These are phyloP conservation scores for Akanthomyces lecanii DNA, from an alignment of 2,329 filamentous ascomycete species.

Conservation along the genomic window DNA sequence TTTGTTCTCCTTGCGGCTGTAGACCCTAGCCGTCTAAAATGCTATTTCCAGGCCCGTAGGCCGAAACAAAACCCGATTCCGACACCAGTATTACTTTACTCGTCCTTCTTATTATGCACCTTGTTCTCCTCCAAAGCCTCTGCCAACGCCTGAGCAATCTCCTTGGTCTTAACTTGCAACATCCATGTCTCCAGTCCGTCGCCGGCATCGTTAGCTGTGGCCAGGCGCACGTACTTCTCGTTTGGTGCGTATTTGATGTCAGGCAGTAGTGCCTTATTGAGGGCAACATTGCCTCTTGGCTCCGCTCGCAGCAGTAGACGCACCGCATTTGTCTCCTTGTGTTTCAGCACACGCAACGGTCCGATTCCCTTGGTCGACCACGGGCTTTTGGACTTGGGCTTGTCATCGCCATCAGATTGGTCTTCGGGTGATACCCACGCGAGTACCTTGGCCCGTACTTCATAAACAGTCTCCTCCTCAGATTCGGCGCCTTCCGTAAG, in stretches of 20 bases:
- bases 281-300: slow-evolving; percentile 65
- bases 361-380: slow-evolving; percentile 72
- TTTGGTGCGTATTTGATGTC: slow-evolving; percentile 59
- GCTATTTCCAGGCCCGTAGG: slow-evolving; percentile 13
- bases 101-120: slow-evolving; percentile 50
- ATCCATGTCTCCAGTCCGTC: slow-evolving; percentile 65
- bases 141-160: slow-evolving; percentile 52
- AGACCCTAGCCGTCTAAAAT: slow-evolving; percentile 15
- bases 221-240: slow-evolving; percentile 57
- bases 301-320: slow-evolving; percentile 71
- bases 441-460: slow-evolving; percentile 66
- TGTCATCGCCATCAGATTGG: slow-evolving; percentile 40
- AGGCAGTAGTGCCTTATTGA: slow-evolving; percentile 65
- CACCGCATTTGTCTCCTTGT: slow-evolving; percentile 63
- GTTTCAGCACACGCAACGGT: slow-evolving; percentile 65
- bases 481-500: slow-evolving; percentile 66
- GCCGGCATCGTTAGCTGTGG: slow-evolving; percentile 54
- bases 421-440: slow-evolving; percentile 52
- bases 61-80: slow-evolving; percentile 13
- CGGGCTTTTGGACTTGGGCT: slow-evolving; percentile 47
- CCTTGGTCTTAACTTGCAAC: slow-evolving; percentile 64
- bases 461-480: slow-evolving; percentile 65
- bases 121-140: slow-evolving; percentile 50
- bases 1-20: slow-evolving; percentile 13
- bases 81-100: slow-evolving; percentile 25